Evolutionary conservation across 108 stramenopile genomes (phyloP).

Genomic region (Stephanodiscus minutulus): DNA sequence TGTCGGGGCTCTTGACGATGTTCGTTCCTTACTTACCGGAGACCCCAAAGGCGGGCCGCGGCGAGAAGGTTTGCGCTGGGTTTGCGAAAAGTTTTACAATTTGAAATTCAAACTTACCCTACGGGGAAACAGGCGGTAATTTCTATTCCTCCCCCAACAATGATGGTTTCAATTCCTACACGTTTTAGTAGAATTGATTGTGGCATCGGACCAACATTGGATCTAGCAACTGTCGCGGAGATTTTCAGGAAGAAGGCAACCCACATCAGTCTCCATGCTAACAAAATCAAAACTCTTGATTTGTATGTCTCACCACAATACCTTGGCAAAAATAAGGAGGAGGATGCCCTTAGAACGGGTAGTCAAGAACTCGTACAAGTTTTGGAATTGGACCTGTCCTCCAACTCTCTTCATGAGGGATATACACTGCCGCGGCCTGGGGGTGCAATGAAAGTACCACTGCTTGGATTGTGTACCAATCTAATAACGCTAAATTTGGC

Average conservation of each 20-base stretch:
- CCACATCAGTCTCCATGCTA: slow-evolving; percentile 27
- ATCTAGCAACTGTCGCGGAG: slow-evolving; percentile 15
- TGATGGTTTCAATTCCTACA: not conserved
- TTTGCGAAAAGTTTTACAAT: not conserved
- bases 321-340: slow-evolving; percentile 5
- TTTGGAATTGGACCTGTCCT: slow-evolving; percentile 31
- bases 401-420: slow-evolving; percentile 42
- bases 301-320: not conserved
- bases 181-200: slow-evolving; percentile 15
- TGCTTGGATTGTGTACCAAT: slow-evolving; percentile 23
- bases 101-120: too few species aligned
- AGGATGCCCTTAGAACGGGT: not conserved
- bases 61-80: too few species aligned
- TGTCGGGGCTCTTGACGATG: not conserved
- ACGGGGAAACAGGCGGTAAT: not conserved
- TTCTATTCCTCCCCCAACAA: not conserved
- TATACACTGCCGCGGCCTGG: slow-evolving; percentile 16
- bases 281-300: slow-evolving; percentile 22
- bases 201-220: slow-evolving; percentile 30
- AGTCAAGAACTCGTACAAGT: slow-evolving; percentile 19
- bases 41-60: too few species aligned
- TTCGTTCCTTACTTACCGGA: too few species aligned
- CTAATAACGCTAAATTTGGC: slow-evolving; percentile 31
- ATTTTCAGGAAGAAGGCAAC: slow-evolving; percentile 33
- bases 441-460: not conserved